A percentile compares a stretch with the other conserved stretches of the same genome.
Conservation (phyloP, 2,329 filamentous ascomycete species). For the Aspergillus fructus region DNA sequence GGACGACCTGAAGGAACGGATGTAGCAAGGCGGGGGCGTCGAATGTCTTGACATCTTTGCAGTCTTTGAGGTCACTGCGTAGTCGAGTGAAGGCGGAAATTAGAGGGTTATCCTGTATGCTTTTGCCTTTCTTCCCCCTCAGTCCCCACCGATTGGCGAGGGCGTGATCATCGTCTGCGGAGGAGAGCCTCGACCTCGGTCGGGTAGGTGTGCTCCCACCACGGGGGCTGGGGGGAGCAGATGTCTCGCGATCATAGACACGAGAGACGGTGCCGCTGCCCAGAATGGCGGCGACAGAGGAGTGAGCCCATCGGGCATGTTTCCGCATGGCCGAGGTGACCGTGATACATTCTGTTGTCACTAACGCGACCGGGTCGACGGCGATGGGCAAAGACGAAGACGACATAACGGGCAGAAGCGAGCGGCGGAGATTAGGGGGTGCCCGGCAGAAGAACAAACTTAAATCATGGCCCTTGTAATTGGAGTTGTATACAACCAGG, state of each 20-base stretch:
- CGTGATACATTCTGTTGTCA: constrained; percentile 98
- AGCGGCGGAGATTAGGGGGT: constrained; percentile 14
- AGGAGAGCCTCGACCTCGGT: constrained; percentile 20
- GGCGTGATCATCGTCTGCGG: constrained; percentile 43
- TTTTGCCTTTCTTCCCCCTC: constrained; percentile 91
- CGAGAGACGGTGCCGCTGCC: constrained; percentile 63
- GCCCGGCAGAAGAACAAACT: constrained; percentile 16
- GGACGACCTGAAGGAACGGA: constrained; percentile 94
- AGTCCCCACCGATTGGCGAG: constrained; percentile 87
- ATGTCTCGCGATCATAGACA: constrained; percentile 43
- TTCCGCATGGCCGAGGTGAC: constrained; percentile 98
- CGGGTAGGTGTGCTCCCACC: constrained; percentile 23
- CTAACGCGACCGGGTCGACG: constrained; percentile 84
- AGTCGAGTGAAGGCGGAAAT: constrained; percentile 92
- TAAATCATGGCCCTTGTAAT: constrained; percentile 20
- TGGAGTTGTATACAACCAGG: constrained; percentile 2
- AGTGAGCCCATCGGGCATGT: constrained; percentile 92
- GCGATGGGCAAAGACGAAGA: constrained; percentile 66
- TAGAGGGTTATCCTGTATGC: constrained; percentile 94
- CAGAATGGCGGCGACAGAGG: constrained; percentile 91
- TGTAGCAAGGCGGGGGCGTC: constrained; percentile 87
- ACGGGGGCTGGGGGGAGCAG: constrained; percentile 37
- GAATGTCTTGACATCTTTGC: constrained; percentile 86
- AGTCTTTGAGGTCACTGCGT: constrained; percentile 79
- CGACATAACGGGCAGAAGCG: constrained; percentile 30